Evolutionary conservation across 2,329 filamentous ascomycete genomes (phyloP), one percentile per base, ranked within the genome.

Genomic region (Ophiostoma sp.): DNA sequence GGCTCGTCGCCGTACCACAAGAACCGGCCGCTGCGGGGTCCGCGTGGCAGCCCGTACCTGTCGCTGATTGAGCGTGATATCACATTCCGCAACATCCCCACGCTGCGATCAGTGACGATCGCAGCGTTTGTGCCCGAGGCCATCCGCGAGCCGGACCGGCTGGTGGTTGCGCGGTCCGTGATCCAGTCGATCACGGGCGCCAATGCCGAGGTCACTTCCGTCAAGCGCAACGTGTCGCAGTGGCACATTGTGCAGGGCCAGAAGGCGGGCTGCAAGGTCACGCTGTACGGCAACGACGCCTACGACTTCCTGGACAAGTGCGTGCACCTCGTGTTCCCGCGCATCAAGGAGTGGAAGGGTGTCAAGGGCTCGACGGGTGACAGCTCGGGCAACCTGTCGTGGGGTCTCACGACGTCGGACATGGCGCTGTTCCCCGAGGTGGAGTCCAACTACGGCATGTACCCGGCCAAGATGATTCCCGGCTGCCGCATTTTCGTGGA

Each of bases 341-440:
- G 89, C 76, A 96, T 99, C 79, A 99, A 98, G 83, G 95, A 99
- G 74, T 99, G 92, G 90, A 87, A 86, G 68, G 95, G 95, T 27
- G 75, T 87, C 68, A 76, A 79, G 72, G 83, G 77, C 44, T 85
- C 81, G 60, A 91, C 91, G 52, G 95, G 95, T 75, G 95, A 99
- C 77, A 88, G 87, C 75, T 89, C 89, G 71, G 95, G 95, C 49
- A 97, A 98, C 78, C 84, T 99, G 73, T 84, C 84, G 9, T 94
- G 93, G 77, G 95, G 95, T 73, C 83, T 99, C 74, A 84, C 84
- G 14, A 83, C 89, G 5, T 88, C 92, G 69, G 87, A 90, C 73
- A 87, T 97, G 74, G 87, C 89, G 66, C 81, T 91, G 72, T 99
- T 98, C 80, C 95, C 95, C 0, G 95, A 99, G 81, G 86, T 99